Percentiles rank a stretch among this genome's conserved stretches.
Conservation (phyloP, 2,329 filamentous ascomycete genomes). For the Neonectria magnoliae region DNA sequence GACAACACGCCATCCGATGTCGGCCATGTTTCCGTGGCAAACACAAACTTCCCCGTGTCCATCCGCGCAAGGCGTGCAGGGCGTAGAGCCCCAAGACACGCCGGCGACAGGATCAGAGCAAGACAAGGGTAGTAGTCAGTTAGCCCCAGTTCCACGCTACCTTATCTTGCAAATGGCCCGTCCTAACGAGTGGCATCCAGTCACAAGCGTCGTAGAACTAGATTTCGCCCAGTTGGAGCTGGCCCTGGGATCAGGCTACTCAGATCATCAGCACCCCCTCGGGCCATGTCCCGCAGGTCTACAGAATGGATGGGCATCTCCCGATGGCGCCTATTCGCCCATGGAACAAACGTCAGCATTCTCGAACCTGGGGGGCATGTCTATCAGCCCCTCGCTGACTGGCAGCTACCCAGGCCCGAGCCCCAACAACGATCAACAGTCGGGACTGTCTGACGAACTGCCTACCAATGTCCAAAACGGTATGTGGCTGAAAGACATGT, state of each 20-base stretch:
- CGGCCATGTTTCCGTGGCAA: constrained; percentile 2
- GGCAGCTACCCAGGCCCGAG: neutral
- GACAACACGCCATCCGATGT: neutral
- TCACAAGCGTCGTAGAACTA: neutral
- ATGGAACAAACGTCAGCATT: neutral
- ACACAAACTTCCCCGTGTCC: neutral
- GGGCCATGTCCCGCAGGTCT: neutral
- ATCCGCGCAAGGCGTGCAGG: neutral
- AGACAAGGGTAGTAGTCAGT: constrained; percentile 1
- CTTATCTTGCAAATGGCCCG: neutral
- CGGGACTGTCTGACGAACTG: neutral
- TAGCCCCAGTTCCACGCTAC: too few relatives aligned
- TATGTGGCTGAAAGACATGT: neutral
- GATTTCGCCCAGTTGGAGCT: neutral
- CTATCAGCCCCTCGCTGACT: neutral
- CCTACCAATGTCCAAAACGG: neutral
- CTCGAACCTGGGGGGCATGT: neutral
- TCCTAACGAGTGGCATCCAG: neutral
- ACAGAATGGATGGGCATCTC: neutral
- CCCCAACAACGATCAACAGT: neutral
- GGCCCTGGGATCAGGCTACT: neutral
- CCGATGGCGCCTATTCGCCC: neutral
- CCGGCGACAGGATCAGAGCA: neutral
- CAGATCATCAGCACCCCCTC: neutral
- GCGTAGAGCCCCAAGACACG: neutral